Conservation (phyloP, 1,284 basidiomycete genomes). For the Ustilago shanxiensis region DNA sequence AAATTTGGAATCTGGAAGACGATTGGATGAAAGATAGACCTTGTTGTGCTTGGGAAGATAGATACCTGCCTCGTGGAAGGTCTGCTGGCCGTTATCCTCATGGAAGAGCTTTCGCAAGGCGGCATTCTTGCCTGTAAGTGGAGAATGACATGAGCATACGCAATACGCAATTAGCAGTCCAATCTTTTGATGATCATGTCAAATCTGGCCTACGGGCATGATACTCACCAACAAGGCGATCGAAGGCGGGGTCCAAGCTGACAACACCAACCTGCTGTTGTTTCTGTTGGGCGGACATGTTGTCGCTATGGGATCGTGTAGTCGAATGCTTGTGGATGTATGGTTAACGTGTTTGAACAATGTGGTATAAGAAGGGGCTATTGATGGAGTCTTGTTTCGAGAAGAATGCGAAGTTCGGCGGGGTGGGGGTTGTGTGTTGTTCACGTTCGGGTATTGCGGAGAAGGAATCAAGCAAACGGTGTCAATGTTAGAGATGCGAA, state of each 20-base stretch:
- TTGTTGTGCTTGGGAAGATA: slow-evolving; percentile 39
- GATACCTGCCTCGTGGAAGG: slow-evolving; percentile 54
- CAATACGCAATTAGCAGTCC: background rate
- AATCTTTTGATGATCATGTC: background rate
- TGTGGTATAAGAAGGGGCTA: background rate
- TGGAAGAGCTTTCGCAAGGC: slow-evolving; percentile 36
- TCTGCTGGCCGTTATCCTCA: slow-evolving; percentile 31
- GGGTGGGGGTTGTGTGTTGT: background rate
- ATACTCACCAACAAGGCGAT: slow-evolving; percentile 32
- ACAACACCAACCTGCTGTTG: slow-evolving; percentile 29
- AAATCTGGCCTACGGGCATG: background rate
- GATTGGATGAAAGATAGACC: slow-evolving; percentile 48
- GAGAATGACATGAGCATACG: background rate
- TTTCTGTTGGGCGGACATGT: background rate
- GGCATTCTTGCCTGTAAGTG: slow-evolving; percentile 15
- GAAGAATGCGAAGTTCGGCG: background rate
- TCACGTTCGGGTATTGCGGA: no score
- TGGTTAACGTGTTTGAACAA: background rate
- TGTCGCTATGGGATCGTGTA: background rate
- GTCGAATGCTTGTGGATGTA: background rate
- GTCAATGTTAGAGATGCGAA: no score
- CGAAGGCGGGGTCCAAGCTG: slow-evolving; percentile 43
- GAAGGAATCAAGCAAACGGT: background rate
- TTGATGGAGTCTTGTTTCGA: background rate
- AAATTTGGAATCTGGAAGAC: slow-evolving; percentile 20